Evolutionary conservation across 345 rosid species (phyloP).

Genomic region (Hevea brasiliensis): DNA sequence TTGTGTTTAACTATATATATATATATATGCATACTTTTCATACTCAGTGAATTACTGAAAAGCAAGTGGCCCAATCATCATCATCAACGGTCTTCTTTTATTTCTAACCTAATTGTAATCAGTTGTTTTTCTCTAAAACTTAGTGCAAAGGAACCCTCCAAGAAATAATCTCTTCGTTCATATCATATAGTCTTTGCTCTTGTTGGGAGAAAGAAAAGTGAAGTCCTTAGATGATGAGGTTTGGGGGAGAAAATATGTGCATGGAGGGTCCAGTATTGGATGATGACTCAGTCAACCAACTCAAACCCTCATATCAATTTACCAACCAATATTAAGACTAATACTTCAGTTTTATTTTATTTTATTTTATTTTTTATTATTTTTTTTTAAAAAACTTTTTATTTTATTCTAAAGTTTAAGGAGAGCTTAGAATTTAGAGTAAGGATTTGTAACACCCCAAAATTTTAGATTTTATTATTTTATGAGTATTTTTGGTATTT

Average conservation of each 20-base stretch:
- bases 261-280: neutral
- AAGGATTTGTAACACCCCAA: too few relatives aligned
- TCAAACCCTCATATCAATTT: slow-evolving; percentile 6
- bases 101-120: too few relatives aligned
- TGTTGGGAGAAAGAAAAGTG: neutral
- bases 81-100: neutral
- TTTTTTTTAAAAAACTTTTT: too few relatives aligned
- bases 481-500: too few relatives aligned
- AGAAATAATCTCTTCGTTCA: neutral
- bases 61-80: slow-evolving; percentile 30
- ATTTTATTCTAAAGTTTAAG: too few relatives aligned
- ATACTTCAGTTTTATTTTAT: too few relatives aligned
- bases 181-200: too few relatives aligned
- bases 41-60: slow-evolving; percentile 19
- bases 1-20: too few relatives aligned
- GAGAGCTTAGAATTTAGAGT: too few relatives aligned
- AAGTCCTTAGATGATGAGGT: neutral
- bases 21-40: slow-evolving; percentile 15
- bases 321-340: too few relatives aligned
- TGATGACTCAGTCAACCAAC: slow-evolving; percentile 2
- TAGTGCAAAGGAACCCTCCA: neutral
- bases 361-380: too few relatives aligned
- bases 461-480: too few relatives aligned
- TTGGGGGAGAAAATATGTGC: neutral
- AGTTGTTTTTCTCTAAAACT: neutral